A percentile compares a stretch with the other conserved stretches of the same genome.
Evolutionary conservation across 83 land plant species (phyloP).

Genomic region (Diphasiastrum complanatum): DNA sequence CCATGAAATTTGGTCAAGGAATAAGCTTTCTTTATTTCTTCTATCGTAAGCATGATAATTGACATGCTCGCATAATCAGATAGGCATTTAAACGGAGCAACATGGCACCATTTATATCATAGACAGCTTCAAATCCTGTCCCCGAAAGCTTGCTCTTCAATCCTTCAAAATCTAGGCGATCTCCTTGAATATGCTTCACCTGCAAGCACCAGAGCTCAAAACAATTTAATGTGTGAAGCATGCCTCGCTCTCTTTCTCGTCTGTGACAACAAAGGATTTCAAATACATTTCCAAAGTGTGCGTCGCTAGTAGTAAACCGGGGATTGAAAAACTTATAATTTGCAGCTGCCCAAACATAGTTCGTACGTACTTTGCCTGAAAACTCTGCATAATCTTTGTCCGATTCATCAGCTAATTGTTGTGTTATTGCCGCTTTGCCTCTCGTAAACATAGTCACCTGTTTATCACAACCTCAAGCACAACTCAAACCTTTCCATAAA

Average conservation of each 20-base stretch:
- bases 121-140: slow-evolving; percentile 79
- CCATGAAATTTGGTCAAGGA: neutral
- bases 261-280: too few species aligned
- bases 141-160: slow-evolving; percentile 67
- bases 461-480: neutral
- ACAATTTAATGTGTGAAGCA: too few species aligned
- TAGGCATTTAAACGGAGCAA: neutral
- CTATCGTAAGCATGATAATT: neutral
- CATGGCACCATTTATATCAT: slow-evolving; percentile 85
- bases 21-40: neutral
- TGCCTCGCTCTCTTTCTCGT: too few species aligned
- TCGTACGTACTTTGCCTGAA: slow-evolving; percentile 60
- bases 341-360: too few species aligned
- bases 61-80: neutral
- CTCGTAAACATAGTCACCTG: slow-evolving; percentile 96
- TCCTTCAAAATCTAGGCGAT: slow-evolving; percentile 85
- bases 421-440: slow-evolving; percentile 84
- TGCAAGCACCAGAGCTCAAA: slow-evolving; percentile 23
- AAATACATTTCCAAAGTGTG: too few species aligned
- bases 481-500: slow-evolving; percentile 6
- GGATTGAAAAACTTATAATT: neutral
- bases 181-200: slow-evolving; percentile 94
- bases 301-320: neutral
- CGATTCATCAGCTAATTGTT: slow-evolving; percentile 80
- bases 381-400: slow-evolving; percentile 66